A percentile compares a stretch with the other conserved stretches of the same genome.
Conservation (phyloP, 169 alveolate genomes). For the Theileria luwenshuni region DNA sequence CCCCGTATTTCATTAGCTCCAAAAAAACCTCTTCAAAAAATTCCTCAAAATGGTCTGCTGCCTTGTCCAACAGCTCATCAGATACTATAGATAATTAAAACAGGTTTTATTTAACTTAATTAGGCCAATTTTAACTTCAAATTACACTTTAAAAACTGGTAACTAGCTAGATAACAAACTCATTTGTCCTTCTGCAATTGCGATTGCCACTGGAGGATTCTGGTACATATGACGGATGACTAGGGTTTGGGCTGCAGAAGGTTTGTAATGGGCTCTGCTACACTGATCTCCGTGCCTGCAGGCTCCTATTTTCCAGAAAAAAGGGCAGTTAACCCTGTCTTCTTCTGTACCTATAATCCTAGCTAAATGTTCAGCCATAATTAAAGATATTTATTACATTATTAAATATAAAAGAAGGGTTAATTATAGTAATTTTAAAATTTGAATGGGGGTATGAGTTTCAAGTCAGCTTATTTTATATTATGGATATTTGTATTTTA, state of each 20-base stretch:
- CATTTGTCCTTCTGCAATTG: slow-evolving; percentile 96
- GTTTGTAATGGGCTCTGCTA: slow-evolving; percentile 97
- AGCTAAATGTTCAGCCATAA: slow-evolving; percentile 98
- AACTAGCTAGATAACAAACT: slow-evolving; percentile 63
- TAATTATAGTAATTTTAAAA: background rate
- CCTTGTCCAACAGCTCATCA: slow-evolving; percentile 95
- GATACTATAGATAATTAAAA: slow-evolving; percentile 43
- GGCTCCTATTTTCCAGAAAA: slow-evolving; percentile 99
- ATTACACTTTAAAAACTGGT: slow-evolving; percentile 5
- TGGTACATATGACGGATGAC: slow-evolving; percentile 95
- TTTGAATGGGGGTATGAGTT: slow-evolving; percentile 5
- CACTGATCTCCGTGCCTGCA: slow-evolving; percentile 99
- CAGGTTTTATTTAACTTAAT: too few relatives aligned
- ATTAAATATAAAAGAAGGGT: background rate
- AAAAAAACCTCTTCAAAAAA: slow-evolving; percentile 97
- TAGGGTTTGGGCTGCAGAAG: slow-evolving; percentile 95
- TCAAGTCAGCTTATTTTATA: background rate
- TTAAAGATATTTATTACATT: slow-evolving; percentile 3
- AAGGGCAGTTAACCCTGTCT: slow-evolving; percentile 99
- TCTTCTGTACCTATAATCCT: slow-evolving; percentile 98
- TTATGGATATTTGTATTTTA: background rate
- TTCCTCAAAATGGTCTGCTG: slow-evolving; percentile 96
- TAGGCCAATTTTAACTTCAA: slow-evolving; percentile 72
- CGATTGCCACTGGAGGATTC: slow-evolving; percentile 98
- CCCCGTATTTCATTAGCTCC: slow-evolving; percentile 97